Conservation (phyloP, 2,329 filamentous ascomycete species). For the Thelonectria blattea region DNA sequence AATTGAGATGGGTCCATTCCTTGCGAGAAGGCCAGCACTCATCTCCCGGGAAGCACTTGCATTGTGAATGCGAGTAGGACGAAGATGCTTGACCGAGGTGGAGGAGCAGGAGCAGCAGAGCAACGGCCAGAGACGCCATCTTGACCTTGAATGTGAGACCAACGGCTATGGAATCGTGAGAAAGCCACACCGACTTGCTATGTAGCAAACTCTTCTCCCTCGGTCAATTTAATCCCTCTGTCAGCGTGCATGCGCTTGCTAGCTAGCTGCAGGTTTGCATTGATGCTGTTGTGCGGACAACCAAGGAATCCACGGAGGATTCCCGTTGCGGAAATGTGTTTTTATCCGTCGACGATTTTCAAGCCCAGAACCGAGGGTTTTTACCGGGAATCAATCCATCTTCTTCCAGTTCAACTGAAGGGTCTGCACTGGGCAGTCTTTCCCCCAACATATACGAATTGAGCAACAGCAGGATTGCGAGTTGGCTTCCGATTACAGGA, state of each 20-base stretch:
- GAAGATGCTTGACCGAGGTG: background rate
- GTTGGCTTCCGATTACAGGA: too few species aligned
- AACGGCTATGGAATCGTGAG: background rate
- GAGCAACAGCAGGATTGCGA: too few species aligned
- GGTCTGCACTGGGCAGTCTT: too few species aligned
- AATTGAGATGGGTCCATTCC: conserved; percentile 59
- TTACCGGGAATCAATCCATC: too few species aligned
- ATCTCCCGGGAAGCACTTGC: conserved; percentile 26
- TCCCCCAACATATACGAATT: too few species aligned
- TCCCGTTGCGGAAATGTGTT: too few species aligned
- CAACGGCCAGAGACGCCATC: conserved; percentile 10
- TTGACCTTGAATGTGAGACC: conserved; percentile 1
- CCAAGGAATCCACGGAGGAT: background rate
- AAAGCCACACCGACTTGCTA: background rate
- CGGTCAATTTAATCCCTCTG: background rate
- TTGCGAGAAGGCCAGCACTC: conserved; percentile 55
- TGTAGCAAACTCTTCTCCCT: background rate
- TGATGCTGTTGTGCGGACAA: background rate
- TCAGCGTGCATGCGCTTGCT: background rate
- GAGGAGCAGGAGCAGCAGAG: background rate
- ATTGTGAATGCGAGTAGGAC: background rate
- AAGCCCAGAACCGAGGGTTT: too few species aligned
- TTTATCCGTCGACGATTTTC: too few species aligned
- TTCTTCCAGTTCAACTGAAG: too few species aligned
- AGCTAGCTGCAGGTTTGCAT: background rate